Evolutionary conservation across 106 monocot species (phyloP).

Genomic region (Iris macrosiphon): DNA sequence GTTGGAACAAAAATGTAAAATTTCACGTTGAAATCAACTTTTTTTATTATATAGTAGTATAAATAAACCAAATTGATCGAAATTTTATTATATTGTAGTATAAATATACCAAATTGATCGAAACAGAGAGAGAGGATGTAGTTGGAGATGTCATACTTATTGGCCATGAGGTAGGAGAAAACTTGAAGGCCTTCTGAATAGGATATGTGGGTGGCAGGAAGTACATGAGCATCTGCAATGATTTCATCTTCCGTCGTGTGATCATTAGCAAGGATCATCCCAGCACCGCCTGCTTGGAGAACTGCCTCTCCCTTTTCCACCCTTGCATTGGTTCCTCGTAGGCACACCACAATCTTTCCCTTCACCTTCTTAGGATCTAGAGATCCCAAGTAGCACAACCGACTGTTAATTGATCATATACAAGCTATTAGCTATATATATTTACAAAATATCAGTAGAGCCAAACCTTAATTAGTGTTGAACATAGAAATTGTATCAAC

Average conservation of each 20-base stretch:
- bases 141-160: constrained; percentile 13
- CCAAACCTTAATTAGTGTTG: no score
- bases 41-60: no score
- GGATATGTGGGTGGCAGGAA: constrained; percentile 37
- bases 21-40: no score
- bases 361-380: constrained; percentile 30
- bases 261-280: constrained; percentile 35
- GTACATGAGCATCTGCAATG: constrained; percentile 32
- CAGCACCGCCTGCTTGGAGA: constrained; percentile 22
- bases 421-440: no score
- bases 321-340: constrained; percentile 14
- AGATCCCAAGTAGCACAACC: constrained; percentile 13
- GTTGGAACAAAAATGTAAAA: no score
- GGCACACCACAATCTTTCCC: constrained; percentile 39
- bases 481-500: no score
- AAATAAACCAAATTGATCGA: no score
- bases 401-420: constrained; percentile 7
- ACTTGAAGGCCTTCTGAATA: constrained; percentile 20
- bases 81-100: no score
- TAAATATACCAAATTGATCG: no score
- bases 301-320: constrained; percentile 20
- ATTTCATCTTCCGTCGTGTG: constrained; percentile 15
- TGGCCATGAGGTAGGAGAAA: constrained; percentile 28
- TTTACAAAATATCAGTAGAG: no score
- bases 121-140: no score